A percentile compares a stretch with the other conserved stretches of the same genome.
phyloP scores from a whole-genome alignment of 495 filamentous ascomycete species.

The Aspergillus nanangensis region DNA sequence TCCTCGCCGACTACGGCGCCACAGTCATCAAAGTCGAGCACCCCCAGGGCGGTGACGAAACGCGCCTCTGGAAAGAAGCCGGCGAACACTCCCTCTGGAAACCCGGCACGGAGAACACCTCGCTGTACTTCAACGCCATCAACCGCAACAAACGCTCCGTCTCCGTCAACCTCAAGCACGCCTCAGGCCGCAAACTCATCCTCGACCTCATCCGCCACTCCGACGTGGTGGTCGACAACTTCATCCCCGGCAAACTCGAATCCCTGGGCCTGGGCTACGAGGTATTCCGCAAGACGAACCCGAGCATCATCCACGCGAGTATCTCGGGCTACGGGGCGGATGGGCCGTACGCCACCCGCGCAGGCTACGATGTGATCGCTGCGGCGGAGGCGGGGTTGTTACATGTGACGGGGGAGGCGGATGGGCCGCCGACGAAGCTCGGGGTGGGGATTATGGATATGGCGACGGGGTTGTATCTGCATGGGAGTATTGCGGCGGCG shows the following conservation, averaged over 20 bases:
- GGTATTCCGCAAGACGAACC: slow-evolving; percentile 64
- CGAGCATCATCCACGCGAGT: slow-evolving; percentile 34
- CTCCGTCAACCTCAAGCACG: slow-evolving; percentile 72
- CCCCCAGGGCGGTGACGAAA: slow-evolving; percentile 62
- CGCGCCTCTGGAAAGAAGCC: slow-evolving; percentile 17
- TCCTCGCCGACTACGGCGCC: slow-evolving; percentile 85
- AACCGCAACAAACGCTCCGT: slow-evolving; percentile 91
- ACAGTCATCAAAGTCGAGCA: slow-evolving; percentile 92
- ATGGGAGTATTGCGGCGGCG: slow-evolving; percentile 81
- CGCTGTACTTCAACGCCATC: slow-evolving; percentile 28
- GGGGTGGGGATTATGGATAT: slow-evolving; percentile 88
- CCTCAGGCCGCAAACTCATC: slow-evolving; percentile 65
- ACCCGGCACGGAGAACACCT: slow-evolving; percentile 9
- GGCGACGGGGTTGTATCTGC: slow-evolving; percentile 81
- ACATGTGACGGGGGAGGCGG: slow-evolving; percentile 79
- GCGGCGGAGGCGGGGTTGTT: slow-evolving; percentile 89
- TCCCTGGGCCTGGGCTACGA: slow-evolving; percentile 78
- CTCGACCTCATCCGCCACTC: slow-evolving; percentile 66
- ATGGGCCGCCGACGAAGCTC: slow-evolving; percentile 84
- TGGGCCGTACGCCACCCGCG: slow-evolving; percentile 72
- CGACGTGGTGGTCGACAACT: slow-evolving; percentile 91
- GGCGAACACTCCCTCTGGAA: slow-evolving; percentile 20
- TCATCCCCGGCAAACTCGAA: slow-evolving; percentile 73
- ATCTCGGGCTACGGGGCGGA: slow-evolving; percentile 67
- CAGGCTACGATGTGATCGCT: slow-evolving; percentile 93